Evolutionary conservation across 352 stramenopile species (phyloP).

Genomic region (Globisporangium paroecandrum): DNA sequence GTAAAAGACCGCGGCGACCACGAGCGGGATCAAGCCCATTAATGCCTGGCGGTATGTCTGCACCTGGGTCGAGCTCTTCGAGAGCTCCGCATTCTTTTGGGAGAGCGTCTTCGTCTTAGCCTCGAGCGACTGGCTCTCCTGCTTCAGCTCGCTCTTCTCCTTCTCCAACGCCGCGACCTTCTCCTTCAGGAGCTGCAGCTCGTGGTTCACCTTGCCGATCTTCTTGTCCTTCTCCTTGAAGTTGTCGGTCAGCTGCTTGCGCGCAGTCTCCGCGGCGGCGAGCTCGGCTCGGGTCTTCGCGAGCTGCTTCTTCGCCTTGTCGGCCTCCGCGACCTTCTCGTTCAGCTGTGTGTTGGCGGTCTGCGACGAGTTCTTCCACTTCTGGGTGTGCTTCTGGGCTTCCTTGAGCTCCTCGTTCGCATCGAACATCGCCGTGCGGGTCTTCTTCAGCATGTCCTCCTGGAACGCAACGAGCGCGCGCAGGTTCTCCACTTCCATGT

Average conservation of each 20-base stretch:
- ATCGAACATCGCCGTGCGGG: slow-evolving; percentile 56
- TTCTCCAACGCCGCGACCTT: slow-evolving; percentile 28
- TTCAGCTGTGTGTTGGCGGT: slow-evolving; percentile 54
- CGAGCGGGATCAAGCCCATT: slow-evolving; percentile 46
- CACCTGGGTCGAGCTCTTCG: slow-evolving; percentile 44
- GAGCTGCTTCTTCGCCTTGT: slow-evolving; percentile 66
- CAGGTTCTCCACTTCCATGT: slow-evolving; percentile 42
- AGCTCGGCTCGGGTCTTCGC: slow-evolving; percentile 47
- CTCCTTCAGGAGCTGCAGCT: slow-evolving; percentile 47
- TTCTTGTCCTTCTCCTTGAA: slow-evolving; percentile 73
- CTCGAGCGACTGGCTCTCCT: slow-evolving; percentile 21
- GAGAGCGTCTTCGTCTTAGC: slow-evolving; percentile 36
- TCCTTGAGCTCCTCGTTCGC: slow-evolving; percentile 78
- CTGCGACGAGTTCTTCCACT: slow-evolving; percentile 74
- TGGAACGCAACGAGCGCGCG: slow-evolving; percentile 37
- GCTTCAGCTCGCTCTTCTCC: slow-evolving; percentile 20
- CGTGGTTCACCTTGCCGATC: slow-evolving; percentile 51
- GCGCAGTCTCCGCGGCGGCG: slow-evolving; percentile 35
- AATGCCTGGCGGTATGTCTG: slow-evolving; percentile 59
- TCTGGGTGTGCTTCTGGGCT: slow-evolving; percentile 51
- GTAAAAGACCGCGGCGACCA: slow-evolving; percentile 54
- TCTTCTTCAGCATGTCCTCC: slow-evolving; percentile 72
- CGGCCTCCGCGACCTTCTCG: slow-evolving; percentile 64
- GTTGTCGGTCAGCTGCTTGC: slow-evolving; percentile 47
- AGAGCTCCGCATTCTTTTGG: slow-evolving; percentile 37